These are phyloP conservation scores for Phtheirospermum japonicum DNA, from an alignment of 257 asterid species.

Conservation along the genomic window DNA sequence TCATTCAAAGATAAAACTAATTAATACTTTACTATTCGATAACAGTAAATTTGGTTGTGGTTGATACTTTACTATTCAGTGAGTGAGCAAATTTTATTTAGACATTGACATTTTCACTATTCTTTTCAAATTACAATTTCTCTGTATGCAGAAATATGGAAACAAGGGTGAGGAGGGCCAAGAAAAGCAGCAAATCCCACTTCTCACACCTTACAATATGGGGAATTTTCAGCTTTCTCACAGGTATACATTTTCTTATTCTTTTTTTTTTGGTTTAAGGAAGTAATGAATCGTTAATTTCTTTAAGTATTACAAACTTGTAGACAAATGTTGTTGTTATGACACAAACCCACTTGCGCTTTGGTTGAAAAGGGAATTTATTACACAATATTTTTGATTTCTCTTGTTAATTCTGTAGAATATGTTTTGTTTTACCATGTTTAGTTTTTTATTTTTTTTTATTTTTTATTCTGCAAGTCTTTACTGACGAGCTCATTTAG, in stretches of 20 bases:
- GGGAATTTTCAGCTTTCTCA: conserved; percentile 48
- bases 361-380: background rate
- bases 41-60: too few species aligned
- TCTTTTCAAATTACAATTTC: background rate
- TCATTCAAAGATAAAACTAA: too few species aligned
- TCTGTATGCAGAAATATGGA: conserved; percentile 24
- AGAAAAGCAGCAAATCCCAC: conserved; percentile 38
- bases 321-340: background rate
- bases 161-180: conserved; percentile 30
- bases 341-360: background rate
- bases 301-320: background rate
- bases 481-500: background rate
- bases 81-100: too few species aligned
- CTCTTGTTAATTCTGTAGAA: background rate
- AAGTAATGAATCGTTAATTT: background rate
- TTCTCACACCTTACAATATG: conserved; percentile 46
- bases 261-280: background rate
- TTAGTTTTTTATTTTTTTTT: too few species aligned
- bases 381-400: background rate
- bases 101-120: too few species aligned
- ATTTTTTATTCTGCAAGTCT: too few species aligned
- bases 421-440: too few species aligned
- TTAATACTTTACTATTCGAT: too few species aligned
- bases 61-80: too few species aligned
- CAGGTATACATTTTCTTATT: conserved; percentile 27